Percentiles rank a stretch among this genome's conserved stretches.
Evolutionary conservation across 2,329 filamentous ascomycete genomes (phyloP).

Genomic region (Cercospora beticola): DNA sequence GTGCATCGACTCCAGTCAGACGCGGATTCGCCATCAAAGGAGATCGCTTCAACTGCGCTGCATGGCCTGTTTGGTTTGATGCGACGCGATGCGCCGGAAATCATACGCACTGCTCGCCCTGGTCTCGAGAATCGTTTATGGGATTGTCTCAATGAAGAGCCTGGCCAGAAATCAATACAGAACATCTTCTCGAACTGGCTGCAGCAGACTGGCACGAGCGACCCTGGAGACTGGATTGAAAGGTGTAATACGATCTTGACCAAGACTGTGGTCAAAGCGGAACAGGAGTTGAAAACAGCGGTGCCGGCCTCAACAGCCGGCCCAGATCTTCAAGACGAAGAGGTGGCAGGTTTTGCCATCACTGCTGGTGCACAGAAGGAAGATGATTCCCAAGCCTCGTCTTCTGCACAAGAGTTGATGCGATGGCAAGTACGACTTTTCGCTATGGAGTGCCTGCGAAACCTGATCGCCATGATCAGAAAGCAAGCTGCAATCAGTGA

Average conservation of each 20-base stretch:
- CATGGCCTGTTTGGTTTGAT: constrained; percentile 92
- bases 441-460: constrained; percentile 82
- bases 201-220: constrained; percentile 77
- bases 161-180: constrained; percentile 74
- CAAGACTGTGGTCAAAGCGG: constrained; percentile 72
- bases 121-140: constrained; percentile 89
- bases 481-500: constrained; percentile 78
- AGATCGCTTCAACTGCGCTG: constrained; percentile 77
- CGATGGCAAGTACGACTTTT: constrained; percentile 96
- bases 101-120: constrained; percentile 70
- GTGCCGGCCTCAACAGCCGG: constrained; percentile 51
- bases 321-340: constrained; percentile 90
- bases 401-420: constrained; percentile 73
- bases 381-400: constrained; percentile 42
- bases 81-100: constrained; percentile 84
- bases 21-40: constrained; percentile 65
- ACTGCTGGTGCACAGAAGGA: constrained; percentile 58
- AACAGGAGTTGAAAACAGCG: constrained; percentile 49
- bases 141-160: constrained; percentile 77
- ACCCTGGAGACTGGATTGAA: constrained; percentile 83
- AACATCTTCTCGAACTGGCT: constrained; percentile 93
- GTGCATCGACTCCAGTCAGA: constrained; percentile 78
- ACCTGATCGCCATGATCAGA: constrained; percentile 74
- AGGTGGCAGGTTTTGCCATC: constrained; percentile 92
- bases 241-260: constrained; percentile 85